Percentiles rank a stretch among this genome's conserved stretches.
These are phyloP conservation scores for Seminavis robusta DNA, from an alignment of 108 stramenopile species.

Conservation along the genomic window DNA sequence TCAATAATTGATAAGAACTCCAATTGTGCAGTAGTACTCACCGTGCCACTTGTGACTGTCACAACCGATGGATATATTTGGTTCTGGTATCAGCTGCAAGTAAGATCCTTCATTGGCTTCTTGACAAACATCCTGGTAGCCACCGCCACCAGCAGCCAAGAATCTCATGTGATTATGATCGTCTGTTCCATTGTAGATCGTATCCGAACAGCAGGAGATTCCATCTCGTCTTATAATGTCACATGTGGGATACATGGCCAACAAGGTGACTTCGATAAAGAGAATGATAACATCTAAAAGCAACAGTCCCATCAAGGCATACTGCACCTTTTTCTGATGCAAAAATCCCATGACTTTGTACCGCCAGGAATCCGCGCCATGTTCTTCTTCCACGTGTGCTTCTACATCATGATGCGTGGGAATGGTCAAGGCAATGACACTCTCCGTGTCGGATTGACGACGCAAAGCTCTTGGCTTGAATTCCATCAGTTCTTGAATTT, in stretches of 20 bases:
- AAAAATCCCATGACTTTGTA: conserved; percentile 25
- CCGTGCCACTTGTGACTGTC: conserved; percentile 32
- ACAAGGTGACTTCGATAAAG: conserved; percentile 42
- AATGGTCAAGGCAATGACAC: conserved; percentile 23
- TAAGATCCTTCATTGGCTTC: too few relatives aligned
- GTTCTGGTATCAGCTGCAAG: too few relatives aligned
- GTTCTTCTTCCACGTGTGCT: conserved; percentile 13
- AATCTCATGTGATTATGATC: too few relatives aligned
- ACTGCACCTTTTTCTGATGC: conserved; percentile 26
- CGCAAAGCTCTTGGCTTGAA: too few relatives aligned
- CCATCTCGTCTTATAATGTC: conserved; percentile 45
- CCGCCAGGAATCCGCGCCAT: conserved; percentile 43
- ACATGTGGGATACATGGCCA: conserved; percentile 41
- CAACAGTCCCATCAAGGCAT: conserved; percentile 35
- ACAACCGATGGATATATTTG: conserved; percentile 21
- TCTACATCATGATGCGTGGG: conserved; percentile 14
- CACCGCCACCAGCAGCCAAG: too few relatives aligned
- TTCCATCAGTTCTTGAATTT: too few relatives aligned
- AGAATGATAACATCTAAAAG: conserved; percentile 49
- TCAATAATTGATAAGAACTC: too few relatives aligned
- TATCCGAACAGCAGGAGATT: conserved; percentile 52
- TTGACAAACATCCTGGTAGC: too few relatives aligned
- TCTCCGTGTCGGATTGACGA: too few relatives aligned
- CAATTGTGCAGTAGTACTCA: too few relatives aligned
- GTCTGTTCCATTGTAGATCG: too few relatives aligned